Evolutionary conservation across 306 rosid genomes (phyloP).

Genomic region (Carpinus fangiana): DNA sequence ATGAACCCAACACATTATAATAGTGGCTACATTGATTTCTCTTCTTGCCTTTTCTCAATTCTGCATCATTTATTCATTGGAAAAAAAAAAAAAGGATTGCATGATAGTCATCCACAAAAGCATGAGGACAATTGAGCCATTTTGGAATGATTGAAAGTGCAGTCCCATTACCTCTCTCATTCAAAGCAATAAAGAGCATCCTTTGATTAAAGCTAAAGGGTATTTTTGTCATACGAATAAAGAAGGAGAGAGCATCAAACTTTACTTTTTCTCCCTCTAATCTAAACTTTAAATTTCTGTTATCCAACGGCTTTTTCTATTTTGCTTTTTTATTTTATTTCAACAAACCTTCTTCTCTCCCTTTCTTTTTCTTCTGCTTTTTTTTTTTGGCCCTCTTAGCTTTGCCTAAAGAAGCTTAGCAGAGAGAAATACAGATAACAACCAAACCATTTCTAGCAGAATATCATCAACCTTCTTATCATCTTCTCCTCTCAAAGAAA

Average conservation of each 20-base stretch:
- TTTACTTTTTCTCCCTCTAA: conserved; percentile 57
- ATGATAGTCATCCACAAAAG: conserved; percentile 34
- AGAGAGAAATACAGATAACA: conserved; percentile 42
- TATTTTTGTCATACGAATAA: conserved; percentile 64
- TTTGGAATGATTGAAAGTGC: conserved; percentile 59
- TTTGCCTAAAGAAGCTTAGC: conserved; percentile 54
- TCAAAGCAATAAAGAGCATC: conserved; percentile 64
- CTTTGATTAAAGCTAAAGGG: conserved; percentile 86
- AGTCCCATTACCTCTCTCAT: conserved; percentile 49
- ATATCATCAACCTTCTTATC: conserved; percentile 41
- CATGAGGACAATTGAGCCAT: conserved; percentile 51
- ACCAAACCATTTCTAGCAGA: conserved; percentile 39
- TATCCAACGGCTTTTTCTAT: conserved; percentile 62
- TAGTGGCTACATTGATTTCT: conserved; percentile 22
- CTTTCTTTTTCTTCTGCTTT: conserved; percentile 30
- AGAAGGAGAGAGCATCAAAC: conserved; percentile 52
- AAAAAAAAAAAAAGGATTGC: conserved; percentile 14
- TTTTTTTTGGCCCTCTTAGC: conserved; percentile 40
- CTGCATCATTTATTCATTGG: conserved; percentile 7
- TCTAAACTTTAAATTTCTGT: conserved; percentile 70
- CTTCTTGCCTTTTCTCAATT: background rate
- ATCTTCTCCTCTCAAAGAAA: conserved; percentile 39
- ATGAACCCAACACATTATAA: conserved; percentile 18
- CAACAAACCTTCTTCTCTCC: conserved; percentile 29
- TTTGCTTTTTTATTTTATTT: conserved; percentile 18